Percentiles rank a stretch among this genome's conserved stretches.
Evolutionary conservation across 768 basidiomycete species (phyloP).

Genomic region (Pleurotus giganteus): DNA sequence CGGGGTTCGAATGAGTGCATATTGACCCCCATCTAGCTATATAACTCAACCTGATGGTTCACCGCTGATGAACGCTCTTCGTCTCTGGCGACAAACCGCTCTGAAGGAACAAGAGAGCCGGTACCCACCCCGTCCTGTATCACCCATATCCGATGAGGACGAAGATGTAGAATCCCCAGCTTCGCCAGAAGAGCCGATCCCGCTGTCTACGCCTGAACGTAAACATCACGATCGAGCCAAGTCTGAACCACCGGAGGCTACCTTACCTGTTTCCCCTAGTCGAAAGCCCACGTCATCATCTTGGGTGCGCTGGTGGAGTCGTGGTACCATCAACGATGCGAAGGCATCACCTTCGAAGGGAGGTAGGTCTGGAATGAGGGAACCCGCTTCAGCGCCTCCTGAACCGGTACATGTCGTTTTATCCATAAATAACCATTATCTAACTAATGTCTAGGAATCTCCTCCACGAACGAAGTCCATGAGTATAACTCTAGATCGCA

Average conservation of each 20-base stretch:
- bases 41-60: slow-evolving; percentile 75
- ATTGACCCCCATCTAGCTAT: slow-evolving; percentile 44
- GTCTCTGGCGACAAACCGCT: slow-evolving; percentile 59
- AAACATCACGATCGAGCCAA: slow-evolving; percentile 28
- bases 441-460: not conserved
- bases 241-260: slow-evolving; percentile 38
- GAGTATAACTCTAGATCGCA: slow-evolving; percentile 11
- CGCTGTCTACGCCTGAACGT: slow-evolving; percentile 20
- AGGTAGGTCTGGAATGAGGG: slow-evolving; percentile 20
- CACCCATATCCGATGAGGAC: slow-evolving; percentile 32
- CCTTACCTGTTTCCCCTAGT: slow-evolving; percentile 14
- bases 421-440: not conserved
- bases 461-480: slow-evolving; percentile 3
- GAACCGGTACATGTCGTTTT: slow-evolving; percentile 13
- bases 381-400: slow-evolving; percentile 25
- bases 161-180: slow-evolving; percentile 21
- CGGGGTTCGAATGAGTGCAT: not conserved
- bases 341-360: slow-evolving; percentile 9
- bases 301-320: slow-evolving; percentile 88
- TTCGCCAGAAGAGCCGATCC: slow-evolving; percentile 20
- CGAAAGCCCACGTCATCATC: slow-evolving; percentile 55
- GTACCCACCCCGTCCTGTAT: slow-evolving; percentile 31
- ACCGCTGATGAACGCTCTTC: slow-evolving; percentile 72
- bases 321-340: slow-evolving; percentile 28
- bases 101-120: slow-evolving; percentile 24